phyloP scores from a whole-genome alignment of 129 eudicot genomes.

The Arctium lappa region DNA sequence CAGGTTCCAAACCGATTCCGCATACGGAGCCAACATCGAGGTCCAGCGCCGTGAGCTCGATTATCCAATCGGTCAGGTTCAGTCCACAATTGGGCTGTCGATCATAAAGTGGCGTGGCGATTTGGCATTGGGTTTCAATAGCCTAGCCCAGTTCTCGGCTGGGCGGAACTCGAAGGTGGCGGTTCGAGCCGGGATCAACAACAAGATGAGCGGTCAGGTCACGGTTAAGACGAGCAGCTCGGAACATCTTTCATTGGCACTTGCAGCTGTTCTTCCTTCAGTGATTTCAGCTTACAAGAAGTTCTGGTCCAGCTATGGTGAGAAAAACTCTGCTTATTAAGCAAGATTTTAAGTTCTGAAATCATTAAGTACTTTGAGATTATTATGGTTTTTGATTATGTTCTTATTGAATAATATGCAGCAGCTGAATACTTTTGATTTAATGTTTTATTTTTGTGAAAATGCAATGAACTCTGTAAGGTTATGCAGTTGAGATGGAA shows the following conservation, averaged over 20 bases:
- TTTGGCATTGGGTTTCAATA: slow-evolving; percentile 60
- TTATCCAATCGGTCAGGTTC: slow-evolving; percentile 83
- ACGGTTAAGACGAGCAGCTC: slow-evolving; percentile 92
- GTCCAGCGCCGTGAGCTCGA: slow-evolving; percentile 66
- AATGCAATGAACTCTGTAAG: slow-evolving; percentile 9
- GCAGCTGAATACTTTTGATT: slow-evolving; percentile 19
- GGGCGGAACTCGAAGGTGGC: slow-evolving; percentile 84
- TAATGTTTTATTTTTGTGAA: slow-evolving; percentile 27
- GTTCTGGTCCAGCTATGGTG: slow-evolving; percentile 43
- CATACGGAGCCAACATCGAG: slow-evolving; percentile 83
- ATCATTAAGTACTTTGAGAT: slow-evolving; percentile 7
- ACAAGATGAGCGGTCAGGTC: slow-evolving; percentile 84
- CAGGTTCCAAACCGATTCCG: slow-evolving; percentile 64
- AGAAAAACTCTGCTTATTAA: slow-evolving; percentile 67
- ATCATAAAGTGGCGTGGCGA: slow-evolving; percentile 85
- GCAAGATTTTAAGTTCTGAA: not conserved
- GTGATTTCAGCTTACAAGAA: slow-evolving; percentile 67
- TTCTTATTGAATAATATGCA: slow-evolving; percentile 24
- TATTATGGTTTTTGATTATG: slow-evolving; percentile 3
- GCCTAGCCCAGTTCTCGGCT: slow-evolving; percentile 67
- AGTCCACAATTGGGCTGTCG: slow-evolving; percentile 55
- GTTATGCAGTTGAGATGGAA: slow-evolving; percentile 25
- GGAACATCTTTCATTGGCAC: slow-evolving; percentile 78
- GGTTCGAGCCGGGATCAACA: slow-evolving; percentile 71
- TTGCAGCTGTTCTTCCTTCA: slow-evolving; percentile 66